A percentile compares a stretch with the other conserved stretches of the same genome.
Evolutionary conservation across 495 filamentous ascomycete genomes (phyloP).

Genomic region (Annulohypoxylon maeteangense): DNA sequence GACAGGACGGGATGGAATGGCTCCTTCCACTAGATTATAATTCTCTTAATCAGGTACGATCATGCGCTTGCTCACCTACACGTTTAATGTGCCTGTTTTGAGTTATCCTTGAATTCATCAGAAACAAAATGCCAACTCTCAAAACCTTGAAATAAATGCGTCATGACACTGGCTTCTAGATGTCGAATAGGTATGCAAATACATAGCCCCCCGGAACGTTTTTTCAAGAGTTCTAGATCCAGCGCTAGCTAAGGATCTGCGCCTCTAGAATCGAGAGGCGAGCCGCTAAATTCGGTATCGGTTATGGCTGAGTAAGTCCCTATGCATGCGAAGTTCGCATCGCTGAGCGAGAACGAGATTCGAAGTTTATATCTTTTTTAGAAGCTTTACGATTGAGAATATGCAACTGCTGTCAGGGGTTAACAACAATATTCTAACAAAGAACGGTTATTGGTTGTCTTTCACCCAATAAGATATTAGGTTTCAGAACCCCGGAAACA

Average conservation of each 20-base stretch:
- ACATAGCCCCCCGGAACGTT: neutral
- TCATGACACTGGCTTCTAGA: neutral
- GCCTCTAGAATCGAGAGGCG: constrained; percentile 25
- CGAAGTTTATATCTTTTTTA: neutral
- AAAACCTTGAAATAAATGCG: neutral
- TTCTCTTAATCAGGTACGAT: constrained; percentile 1
- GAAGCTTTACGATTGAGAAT: neutral
- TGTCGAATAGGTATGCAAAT: neutral
- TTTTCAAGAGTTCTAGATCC: constrained; percentile 13
- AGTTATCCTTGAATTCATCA: neutral
- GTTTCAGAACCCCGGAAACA: neutral
- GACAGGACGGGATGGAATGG: neutral
- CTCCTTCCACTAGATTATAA: neutral
- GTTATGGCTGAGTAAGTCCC: neutral
- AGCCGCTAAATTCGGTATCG: neutral
- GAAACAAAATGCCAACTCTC: neutral
- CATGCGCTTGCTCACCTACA: neutral
- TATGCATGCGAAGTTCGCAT: constrained; percentile 2
- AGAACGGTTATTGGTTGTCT: neutral
- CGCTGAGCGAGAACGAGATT: constrained; percentile 4
- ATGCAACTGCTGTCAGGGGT: neutral
- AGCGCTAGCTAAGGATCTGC: constrained; percentile 18
- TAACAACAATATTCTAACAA: neutral
- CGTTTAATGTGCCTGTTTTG: neutral
- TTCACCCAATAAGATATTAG: neutral